Evolutionary conservation across 441 rosid species (phyloP), one percentile per base, ranked within the genome.

Genomic region (Croton setiger): DNA sequence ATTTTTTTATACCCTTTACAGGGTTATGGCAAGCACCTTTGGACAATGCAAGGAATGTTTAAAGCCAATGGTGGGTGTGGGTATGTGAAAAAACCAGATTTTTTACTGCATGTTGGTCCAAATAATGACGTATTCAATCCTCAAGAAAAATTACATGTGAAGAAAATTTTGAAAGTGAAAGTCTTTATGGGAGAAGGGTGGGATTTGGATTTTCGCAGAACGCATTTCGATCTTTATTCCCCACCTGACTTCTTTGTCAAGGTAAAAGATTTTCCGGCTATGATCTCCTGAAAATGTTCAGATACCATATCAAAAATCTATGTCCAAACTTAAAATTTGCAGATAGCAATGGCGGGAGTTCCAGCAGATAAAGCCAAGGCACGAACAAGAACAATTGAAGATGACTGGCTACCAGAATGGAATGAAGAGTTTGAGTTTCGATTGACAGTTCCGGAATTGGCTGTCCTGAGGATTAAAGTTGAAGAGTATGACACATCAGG

Each of bases 1-100:
- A 74, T 68, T 78, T 74, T 5, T 15, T 10, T 21, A 27, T 58
- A 6, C n/a, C 45, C 70, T 41, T 60, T 27, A 39, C 77, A 93
- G 97, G 96, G 98, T 41, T 67, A 83, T 47, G 98, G 91, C 47
- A 85, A 82, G 76, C 84, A 36, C 63, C 78, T 91, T 41, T 89
- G 98, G 97, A 67, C 85, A 74, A 93, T 93, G 97, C 91, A 90
- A 48, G 97, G 96, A 61, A 88, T 93, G 96, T 93, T 93, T 72
- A 83, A 77, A 78, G 88, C 86, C 43, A 93, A 93, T 57, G 97
- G 93, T 51, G 87, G 96, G 44, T 93, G 97, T 47, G 97, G 98
- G 35, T 90, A 87, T 60, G 87, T 93, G 53, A 88, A 82, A 73
- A 90, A 90, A 79, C 96, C 97, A 0, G 87, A 86, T 37, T 63